Evolutionary conservation across 306 rosid species (phyloP), one percentile per base, ranked within the genome.

Genomic region (Cucumis cinereus): DNA sequence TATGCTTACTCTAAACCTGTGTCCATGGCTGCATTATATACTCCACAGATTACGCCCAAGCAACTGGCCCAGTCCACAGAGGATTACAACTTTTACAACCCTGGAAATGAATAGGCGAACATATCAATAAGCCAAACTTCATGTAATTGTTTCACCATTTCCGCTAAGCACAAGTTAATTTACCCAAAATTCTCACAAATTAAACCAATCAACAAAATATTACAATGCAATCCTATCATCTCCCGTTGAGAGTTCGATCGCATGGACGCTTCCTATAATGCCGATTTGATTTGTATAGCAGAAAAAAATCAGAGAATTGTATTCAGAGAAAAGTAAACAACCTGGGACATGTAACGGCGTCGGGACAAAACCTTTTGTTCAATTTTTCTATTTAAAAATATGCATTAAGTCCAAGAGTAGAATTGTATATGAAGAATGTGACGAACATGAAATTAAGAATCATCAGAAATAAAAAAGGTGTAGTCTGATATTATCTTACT

Each of bases 11-110:
- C 41, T 47, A 40, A 71, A 71, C 24, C 56, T 45, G 74, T 23
- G 59, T 71, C 75, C 38, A 47, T 45, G 75, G 33, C 75, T 69
- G 75, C 75, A 69, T 71, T 71, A 15, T 30, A 71, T 47, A 26
- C 43, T 49, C 40, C 75, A 24, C 56, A 71, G 13, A 71, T 26
- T 45, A 47, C n/a, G 38, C 54, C 56, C 56, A 68, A 43, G 74
- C 74, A 56, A 43, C 40, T 70, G 19, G 57, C 75, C 75, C 23
- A 47, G 53, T 47, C 75, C 75, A 71, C 58, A 71, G 75, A 71
- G 23, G 75, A 57, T 71, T 45, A 15, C 75, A 69, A 69, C 20
- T n/a, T n/a, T 38, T 12, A 66, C 73, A 66, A 40, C 73, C 73
- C 73, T 66, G 22, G 10, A 66, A 66, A 66, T 10, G 38, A 40